Percentiles rank a stretch among this genome's conserved stretches.
These are phyloP conservation scores for Ogataea pignaliae DNA, from an alignment of 805 yeast species.

Conservation along the genomic window DNA sequence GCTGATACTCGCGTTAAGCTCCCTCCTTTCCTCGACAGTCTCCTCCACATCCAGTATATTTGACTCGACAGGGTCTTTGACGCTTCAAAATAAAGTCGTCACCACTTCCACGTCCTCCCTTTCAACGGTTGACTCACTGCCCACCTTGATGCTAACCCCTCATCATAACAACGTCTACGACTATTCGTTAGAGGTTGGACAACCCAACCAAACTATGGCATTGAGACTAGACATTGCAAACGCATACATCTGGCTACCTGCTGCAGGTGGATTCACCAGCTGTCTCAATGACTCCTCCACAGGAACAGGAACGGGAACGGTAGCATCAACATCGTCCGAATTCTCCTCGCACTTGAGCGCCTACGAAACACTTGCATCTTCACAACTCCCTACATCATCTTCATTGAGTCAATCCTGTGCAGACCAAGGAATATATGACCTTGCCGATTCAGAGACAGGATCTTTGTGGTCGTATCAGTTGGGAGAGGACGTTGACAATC, in stretches of 20 bases:
- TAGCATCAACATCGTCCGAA: neutral
- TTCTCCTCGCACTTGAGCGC: neutral
- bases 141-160: conserved; percentile 14
- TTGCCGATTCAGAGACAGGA: conserved; percentile 18
- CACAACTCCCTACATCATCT: conserved; percentile 1
- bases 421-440: conserved; percentile 20
- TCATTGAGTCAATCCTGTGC: conserved; percentile 17
- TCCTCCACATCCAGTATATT: no score
- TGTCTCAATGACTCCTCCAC: conserved; percentile 12
- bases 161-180: conserved; percentile 18
- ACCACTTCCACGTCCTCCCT: neutral
- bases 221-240: conserved; percentile 29
- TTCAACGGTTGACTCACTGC: conserved; percentile 14
- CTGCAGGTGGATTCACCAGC: conserved; percentile 13
- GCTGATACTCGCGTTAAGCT: no score
- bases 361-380: neutral
- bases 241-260: conserved; percentile 29
- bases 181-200: conserved; percentile 22
- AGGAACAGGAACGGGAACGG: neutral
- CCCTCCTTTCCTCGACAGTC: no score
- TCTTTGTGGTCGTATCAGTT: conserved; percentile 6
- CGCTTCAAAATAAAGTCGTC: no score
- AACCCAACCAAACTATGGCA: conserved; percentile 17
- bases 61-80: no score
- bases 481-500: neutral